A percentile compares a stretch with the other conserved stretches of the same genome.
Evolutionary conservation across 176 grass and related monocot genomes (phyloP).

Genomic region (Thinopyrum elongatum): DNA sequence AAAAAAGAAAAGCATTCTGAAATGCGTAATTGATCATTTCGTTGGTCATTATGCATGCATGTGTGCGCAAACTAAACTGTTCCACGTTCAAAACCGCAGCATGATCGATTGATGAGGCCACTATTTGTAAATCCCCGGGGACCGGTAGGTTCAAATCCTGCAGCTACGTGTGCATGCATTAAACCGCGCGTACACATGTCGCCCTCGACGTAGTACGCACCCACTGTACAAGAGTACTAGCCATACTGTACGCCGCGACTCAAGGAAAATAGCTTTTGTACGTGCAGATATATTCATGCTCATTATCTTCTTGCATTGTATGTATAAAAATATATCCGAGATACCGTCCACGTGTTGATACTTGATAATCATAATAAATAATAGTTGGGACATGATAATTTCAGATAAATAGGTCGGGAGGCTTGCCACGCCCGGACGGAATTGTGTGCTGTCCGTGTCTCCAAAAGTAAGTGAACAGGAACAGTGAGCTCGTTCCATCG

Average conservation of each 20-base stretch:
- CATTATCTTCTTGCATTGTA: background rate
- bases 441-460: background rate
- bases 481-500: background rate
- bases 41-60: no score
- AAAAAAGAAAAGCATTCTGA: no score
- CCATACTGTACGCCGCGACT: background rate
- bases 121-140: background rate
- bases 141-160: background rate
- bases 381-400: background rate
- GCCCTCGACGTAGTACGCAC: background rate
- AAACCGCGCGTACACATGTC: slow-evolving; percentile 9
- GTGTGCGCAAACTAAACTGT: no score
- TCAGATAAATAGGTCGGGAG: background rate
- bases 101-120: background rate
- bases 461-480: background rate
- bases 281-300: background rate
- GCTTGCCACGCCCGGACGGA: background rate
- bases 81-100: no score
- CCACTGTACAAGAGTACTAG: background rate
- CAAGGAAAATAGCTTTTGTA: background rate
- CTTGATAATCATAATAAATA: background rate
- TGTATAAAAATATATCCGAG: background rate
- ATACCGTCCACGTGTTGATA: background rate
- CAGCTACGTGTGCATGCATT: slow-evolving; percentile 18
- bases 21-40: no score